Percentiles rank a stretch among this genome's conserved stretches.
These are phyloP conservation scores for Dalbergia oliveri DNA, from an alignment of 306 rosid genomes.

Conservation along the genomic window DNA sequence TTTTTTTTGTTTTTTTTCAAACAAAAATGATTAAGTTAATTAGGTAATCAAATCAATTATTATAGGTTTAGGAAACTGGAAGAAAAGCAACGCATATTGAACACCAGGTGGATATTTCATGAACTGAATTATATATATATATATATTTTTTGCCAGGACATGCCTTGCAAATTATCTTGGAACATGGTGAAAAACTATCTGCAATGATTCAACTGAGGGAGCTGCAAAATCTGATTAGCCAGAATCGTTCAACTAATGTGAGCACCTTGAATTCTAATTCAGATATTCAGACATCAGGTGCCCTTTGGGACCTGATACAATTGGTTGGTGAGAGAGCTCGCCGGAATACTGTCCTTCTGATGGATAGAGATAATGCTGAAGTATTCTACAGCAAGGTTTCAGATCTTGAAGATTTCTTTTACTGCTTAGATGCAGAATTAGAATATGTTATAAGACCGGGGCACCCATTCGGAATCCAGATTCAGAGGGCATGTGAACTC, in stretches of 20 bases:
- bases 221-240: constrained; percentile 77
- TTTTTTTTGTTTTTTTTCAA: neutral
- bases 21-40: constrained; percentile 10
- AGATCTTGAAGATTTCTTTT: constrained; percentile 84
- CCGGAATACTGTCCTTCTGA: constrained; percentile 86
- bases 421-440: constrained; percentile 82
- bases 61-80: neutral
- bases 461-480: constrained; percentile 70
- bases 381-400: constrained; percentile 97
- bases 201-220: constrained; percentile 95
- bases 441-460: constrained; percentile 76
- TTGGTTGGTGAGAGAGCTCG: constrained; percentile 94
- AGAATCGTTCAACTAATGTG: constrained; percentile 69
- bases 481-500: constrained; percentile 90
- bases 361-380: constrained; percentile 99
- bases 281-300: constrained; percentile 80
- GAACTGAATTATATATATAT: constrained; percentile 38
- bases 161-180: constrained; percentile 85
- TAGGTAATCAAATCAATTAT: constrained; percentile 31
- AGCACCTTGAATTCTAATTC: constrained; percentile 58
- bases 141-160: constrained; percentile 61
- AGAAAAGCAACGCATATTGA: neutral
- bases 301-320: constrained; percentile 97
- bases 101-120: constrained; percentile 32
- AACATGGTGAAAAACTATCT: constrained; percentile 95